Evolutionary conservation across 202 grass and related monocot species (phyloP).

Genomic region (Zoysia matrella): DNA sequence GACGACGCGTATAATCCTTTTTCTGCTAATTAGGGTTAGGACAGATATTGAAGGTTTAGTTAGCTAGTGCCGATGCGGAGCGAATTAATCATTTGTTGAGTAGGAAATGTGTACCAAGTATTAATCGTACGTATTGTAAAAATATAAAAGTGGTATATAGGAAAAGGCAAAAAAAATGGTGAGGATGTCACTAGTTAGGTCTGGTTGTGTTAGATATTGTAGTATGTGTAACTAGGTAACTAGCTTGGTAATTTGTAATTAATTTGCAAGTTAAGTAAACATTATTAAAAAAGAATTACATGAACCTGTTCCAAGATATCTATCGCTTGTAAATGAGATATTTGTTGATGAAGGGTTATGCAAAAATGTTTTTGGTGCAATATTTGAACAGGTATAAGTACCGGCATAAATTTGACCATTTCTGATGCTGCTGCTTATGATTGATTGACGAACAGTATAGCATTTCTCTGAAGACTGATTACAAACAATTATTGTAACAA

Average conservation of each 20-base stretch:
- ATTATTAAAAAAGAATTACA: too few relatives aligned
- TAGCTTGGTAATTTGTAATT: too few relatives aligned
- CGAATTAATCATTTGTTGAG: background rate
- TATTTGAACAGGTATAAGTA: background rate
- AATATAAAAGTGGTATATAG: background rate
- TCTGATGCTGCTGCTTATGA: background rate
- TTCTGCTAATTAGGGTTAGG: slow-evolving; percentile 27
- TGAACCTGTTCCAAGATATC: too few relatives aligned
- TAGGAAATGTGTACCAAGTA: background rate
- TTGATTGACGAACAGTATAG: background rate
- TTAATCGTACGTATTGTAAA: slow-evolving; percentile 4
- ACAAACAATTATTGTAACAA: background rate
- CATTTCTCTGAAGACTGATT: background rate
- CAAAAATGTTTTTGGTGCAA: background rate
- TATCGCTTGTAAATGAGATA: too few relatives aligned
- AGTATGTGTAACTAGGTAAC: too few relatives aligned
- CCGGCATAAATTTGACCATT: background rate
- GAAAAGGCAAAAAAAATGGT: background rate
- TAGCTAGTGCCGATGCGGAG: background rate
- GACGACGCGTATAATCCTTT: background rate
- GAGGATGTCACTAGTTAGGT: background rate
- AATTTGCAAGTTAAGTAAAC: too few relatives aligned
- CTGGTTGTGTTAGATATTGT: too few relatives aligned
- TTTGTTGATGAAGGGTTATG: background rate
- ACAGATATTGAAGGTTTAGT: slow-evolving; percentile 20